Evolutionary conservation across 2,329 filamentous ascomycete species (phyloP), one percentile per base, ranked within the genome.

Genomic region (Blastomyces gilchristii): DNA sequence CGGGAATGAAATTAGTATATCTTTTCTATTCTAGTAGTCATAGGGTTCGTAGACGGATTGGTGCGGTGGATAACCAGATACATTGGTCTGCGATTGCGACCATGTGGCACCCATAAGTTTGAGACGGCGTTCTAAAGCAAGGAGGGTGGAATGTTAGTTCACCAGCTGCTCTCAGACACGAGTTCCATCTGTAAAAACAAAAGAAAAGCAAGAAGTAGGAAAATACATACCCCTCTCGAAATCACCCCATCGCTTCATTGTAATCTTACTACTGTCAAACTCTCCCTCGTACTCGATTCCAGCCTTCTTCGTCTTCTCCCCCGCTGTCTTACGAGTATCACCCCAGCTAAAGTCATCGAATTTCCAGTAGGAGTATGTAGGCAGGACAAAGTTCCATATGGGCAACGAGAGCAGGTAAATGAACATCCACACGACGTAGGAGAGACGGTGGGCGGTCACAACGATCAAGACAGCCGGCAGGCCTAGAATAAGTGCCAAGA

Each of bases 261-360:
- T 97, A 74, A 99, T 99, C 84, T 97, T 96, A 77, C 88, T 95
- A 76, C 89, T 95, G 77, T 99, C 95, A 71, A 99, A 99, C 76
- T 97, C 94, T 67, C 94, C 94, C 76, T 97, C 91, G 67, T 88
- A 88, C 71, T 93, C 92, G 16, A 91, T 86, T 41, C 90, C 90
- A 2, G 84, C 89, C 78, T 93, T 94, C 81, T 93, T 92, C 16
- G 85, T 87, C 79, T 89, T 90, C 72, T 96, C 93, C 37, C 92
- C 92, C 0, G 87, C 90, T 50, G 93, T 96, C 84, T 97, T 96
- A 66, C 94, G 86, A 62, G 94, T 99, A 67, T 99, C 95, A 71
- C 94, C 94, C 94, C 94, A 99, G 63, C 90, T 96, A 81, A 99
- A 99, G 80, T 99, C 94, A 75, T 99, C 94, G 74, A 99, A 99